Conservation (phyloP, 345 rosid species). For the Psidium guajava region DNA sequence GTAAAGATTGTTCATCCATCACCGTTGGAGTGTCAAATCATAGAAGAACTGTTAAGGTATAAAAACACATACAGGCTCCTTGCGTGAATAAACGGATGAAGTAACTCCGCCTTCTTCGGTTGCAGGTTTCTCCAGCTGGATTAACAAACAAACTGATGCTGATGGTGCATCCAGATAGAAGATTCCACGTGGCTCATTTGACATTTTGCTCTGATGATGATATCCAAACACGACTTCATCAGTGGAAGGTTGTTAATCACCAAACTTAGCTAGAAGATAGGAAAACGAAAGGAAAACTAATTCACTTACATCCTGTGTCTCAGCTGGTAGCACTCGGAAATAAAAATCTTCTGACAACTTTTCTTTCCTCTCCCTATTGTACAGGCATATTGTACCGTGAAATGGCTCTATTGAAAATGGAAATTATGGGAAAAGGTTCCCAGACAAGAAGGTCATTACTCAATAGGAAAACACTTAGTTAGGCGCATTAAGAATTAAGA, state of each 20-base stretch:
- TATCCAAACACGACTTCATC: conserved; percentile 2
- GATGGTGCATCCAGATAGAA: conserved; percentile 93
- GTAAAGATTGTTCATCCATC: neutral
- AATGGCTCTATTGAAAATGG: conserved; percentile 69
- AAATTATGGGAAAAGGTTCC: conserved; percentile 7
- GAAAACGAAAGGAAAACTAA: neutral
- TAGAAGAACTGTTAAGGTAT: neutral
- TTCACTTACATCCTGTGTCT: conserved; percentile 70
- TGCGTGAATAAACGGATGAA: conserved; percentile 95
- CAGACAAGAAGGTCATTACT: neutral
- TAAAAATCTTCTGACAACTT: conserved; percentile 86
- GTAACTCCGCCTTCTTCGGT: conserved; percentile 90
- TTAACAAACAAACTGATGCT: conserved; percentile 73
- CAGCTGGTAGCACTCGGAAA: conserved; percentile 60
- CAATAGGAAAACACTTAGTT: neutral
- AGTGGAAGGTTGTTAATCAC: neutral
- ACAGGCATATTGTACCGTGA: conserved; percentile 79
- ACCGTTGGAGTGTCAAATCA: neutral
- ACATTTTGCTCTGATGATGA: conserved; percentile 42
- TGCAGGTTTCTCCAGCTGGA: conserved; percentile 91
- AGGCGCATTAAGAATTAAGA: neutral
- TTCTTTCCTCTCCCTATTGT: conserved; percentile 93
- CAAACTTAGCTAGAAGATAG: neutral
- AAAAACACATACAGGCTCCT: conserved; percentile 76
- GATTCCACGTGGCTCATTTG: conserved; percentile 62